phyloP scores from a whole-genome alignment of 371 early-diverging fungal genomes.

The Mucor irregularis region DNA sequence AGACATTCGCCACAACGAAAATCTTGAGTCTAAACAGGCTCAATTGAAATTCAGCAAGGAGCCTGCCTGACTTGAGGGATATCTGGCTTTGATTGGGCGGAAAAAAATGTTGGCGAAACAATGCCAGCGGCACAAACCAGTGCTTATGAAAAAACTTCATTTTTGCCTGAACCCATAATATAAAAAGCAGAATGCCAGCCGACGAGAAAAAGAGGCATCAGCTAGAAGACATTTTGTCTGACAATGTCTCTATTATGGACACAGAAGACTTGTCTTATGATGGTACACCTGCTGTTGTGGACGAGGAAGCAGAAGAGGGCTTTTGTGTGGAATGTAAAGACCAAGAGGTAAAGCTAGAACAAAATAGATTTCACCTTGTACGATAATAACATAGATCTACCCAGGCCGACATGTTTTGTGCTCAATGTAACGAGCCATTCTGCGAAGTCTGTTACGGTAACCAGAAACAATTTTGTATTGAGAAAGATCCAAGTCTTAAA shows the following conservation, averaged over 20 bases:
- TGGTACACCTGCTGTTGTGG: conserved; percentile 20
- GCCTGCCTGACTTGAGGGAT: too few relatives aligned
- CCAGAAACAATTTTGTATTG: background rate
- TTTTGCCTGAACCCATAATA: background rate
- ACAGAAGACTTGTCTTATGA: conserved; percentile 41
- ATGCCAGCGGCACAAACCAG: background rate
- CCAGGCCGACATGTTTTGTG: conserved; percentile 66
- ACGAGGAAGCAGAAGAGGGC: conserved; percentile 50
- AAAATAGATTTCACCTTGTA: background rate
- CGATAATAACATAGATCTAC: background rate
- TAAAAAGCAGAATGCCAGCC: background rate
- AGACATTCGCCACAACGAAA: too few relatives aligned
- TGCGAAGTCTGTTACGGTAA: conserved; percentile 89
- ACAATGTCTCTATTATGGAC: conserved; percentile 51
- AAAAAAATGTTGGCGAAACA: too few relatives aligned
- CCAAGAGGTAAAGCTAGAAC: conserved; percentile 50
- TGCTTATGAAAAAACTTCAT: background rate
- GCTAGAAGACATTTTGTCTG: conserved; percentile 45
- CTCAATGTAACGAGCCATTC: conserved; percentile 80
- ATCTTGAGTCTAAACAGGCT: too few relatives aligned
- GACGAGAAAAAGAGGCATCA: conserved; percentile 30
- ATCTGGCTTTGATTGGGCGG: too few relatives aligned
- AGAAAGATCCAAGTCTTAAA: background rate
- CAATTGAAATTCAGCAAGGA: too few relatives aligned
- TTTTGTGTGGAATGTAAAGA: conserved; percentile 93